Percentiles rank a stretch among this genome's conserved stretches.
These are phyloP conservation scores for Martensiomyces pterosporus DNA, from an alignment of 192 early-diverging fungal species.

Conservation along the genomic window DNA sequence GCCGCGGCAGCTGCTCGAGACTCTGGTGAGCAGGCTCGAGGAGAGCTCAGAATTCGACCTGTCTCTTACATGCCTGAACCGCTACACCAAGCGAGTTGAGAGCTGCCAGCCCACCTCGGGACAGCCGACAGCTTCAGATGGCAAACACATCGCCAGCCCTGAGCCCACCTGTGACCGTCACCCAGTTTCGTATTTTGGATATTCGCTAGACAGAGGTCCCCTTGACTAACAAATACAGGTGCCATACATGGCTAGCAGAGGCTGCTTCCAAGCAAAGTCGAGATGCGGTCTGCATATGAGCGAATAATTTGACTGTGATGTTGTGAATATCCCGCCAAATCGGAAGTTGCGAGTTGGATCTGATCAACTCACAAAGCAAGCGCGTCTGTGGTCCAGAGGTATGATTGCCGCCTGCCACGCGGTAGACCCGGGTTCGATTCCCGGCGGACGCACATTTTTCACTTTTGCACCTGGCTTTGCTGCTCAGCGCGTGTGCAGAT, in stretches of 20 bases:
- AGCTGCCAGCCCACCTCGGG: conserved; percentile 5
- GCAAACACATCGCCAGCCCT: background rate
- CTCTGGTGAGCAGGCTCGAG: conserved; percentile 22
- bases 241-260: too few species aligned
- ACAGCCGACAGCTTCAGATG: background rate
- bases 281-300: too few species aligned
- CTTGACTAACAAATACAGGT: background rate
- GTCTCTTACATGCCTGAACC: conserved; percentile 20
- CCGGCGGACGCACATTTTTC: conserved; percentile 44
- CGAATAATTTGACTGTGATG: too few species aligned
- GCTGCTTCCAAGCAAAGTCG: too few species aligned
- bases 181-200: conserved; percentile 33
- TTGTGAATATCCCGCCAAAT: too few species aligned
- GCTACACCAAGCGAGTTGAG: conserved; percentile 34
- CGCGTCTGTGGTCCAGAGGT: conserved; percentile 48
- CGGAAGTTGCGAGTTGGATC: too few species aligned
- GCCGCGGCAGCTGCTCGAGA: conserved; percentile 30
- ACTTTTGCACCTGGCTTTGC: too few species aligned
- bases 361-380: too few species aligned
- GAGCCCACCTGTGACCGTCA: conserved; percentile 7
- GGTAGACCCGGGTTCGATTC: conserved; percentile 69
- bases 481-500: too few species aligned
- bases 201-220: conserved; percentile 8
- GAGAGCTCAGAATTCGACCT: conserved; percentile 15
- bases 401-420: conserved; percentile 64